Evolutionary conservation across 2,329 filamentous ascomycete genomes (phyloP).

Genomic region (Arthrobotrys sphaeroides): DNA sequence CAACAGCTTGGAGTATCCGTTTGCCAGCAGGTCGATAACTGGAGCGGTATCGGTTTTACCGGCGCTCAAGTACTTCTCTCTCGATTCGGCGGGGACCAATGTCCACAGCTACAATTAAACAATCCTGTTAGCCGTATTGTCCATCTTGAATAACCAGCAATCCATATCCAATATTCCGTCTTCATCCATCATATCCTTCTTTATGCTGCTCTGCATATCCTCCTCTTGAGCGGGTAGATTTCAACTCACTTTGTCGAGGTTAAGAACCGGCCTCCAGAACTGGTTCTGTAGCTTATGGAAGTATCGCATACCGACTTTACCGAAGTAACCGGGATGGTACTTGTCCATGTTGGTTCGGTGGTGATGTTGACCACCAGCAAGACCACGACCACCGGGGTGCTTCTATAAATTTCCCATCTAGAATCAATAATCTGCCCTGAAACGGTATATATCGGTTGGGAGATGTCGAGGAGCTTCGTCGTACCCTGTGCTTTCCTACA

Average conservation of each 20-base stretch:
- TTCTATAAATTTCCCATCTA: slow-evolving; percentile 26
- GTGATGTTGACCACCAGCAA: slow-evolving; percentile 99
- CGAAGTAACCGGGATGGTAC: slow-evolving; percentile 99
- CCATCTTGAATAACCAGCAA: not conserved
- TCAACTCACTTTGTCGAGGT: slow-evolving; percentile 90
- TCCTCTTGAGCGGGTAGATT: slow-evolving; percentile 28
- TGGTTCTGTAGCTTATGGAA: slow-evolving; percentile 97
- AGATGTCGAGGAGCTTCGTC: not conserved
- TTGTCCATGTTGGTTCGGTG: slow-evolving; percentile 92
- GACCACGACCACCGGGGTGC: slow-evolving; percentile 77
- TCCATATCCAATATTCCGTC: slow-evolving; percentile 5
- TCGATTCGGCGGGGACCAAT: slow-evolving; percentile 89
- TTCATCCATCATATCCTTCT: not conserved
- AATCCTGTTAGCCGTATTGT: slow-evolving; percentile 16
- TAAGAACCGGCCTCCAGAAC: slow-evolving; percentile 98
- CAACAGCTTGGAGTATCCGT: slow-evolving; percentile 98
- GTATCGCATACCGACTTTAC: slow-evolving; percentile 93
- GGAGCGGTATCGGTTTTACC: slow-evolving; percentile 88
- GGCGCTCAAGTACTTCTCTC: slow-evolving; percentile 84
- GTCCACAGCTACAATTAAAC: slow-evolving; percentile 78
- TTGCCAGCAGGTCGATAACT: slow-evolving; percentile 94
- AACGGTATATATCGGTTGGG: not conserved
- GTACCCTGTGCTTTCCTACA: slow-evolving; percentile 67
- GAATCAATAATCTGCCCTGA: not conserved
- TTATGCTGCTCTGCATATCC: not conserved